Percentiles rank a stretch among this genome's conserved stretches.
Conservation (phyloP, 139 green algal genomes). For the Mesotaenium endlicherianum region DNA sequence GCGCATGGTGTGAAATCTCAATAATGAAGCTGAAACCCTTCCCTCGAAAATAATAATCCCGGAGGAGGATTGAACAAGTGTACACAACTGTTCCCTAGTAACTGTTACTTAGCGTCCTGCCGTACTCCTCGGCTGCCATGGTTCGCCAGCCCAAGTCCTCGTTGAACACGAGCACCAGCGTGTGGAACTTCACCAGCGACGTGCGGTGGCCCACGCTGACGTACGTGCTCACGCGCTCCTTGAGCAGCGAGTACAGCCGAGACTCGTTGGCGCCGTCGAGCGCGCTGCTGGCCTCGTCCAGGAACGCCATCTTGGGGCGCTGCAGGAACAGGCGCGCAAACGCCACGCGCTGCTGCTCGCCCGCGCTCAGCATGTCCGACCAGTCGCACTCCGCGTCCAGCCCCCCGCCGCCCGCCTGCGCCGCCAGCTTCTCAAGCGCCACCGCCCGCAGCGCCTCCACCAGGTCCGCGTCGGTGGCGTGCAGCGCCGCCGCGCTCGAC, state of each 20-base stretch:
- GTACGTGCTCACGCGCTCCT: background rate
- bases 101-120: background rate
- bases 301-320: slow-evolving; percentile 33
- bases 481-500: background rate
- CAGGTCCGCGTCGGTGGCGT: background rate
- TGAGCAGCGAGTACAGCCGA: slow-evolving; percentile 36
- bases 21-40: no score
- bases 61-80: no score
- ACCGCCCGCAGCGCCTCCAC: background rate
- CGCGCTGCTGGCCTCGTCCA: slow-evolving; percentile 54
- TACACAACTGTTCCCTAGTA: no score
- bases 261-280: slow-evolving; percentile 48
- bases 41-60: no score
- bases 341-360: slow-evolving; percentile 87
- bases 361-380: slow-evolving; percentile 48
- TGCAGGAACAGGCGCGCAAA: slow-evolving; percentile 78
- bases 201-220: slow-evolving; percentile 46
- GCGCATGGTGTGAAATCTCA: no score
- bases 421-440: background rate
- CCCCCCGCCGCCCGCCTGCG: slow-evolving; percentile 19
- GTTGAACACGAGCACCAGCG: background rate
- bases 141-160: slow-evolving; percentile 11
- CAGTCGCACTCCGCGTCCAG: slow-evolving; percentile 43
- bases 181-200: slow-evolving; percentile 38
- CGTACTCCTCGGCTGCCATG: background rate